These are phyloP conservation scores for Daldinia vernicosa DNA, from an alignment of 495 filamentous ascomycete species.

Conservation along the genomic window DNA sequence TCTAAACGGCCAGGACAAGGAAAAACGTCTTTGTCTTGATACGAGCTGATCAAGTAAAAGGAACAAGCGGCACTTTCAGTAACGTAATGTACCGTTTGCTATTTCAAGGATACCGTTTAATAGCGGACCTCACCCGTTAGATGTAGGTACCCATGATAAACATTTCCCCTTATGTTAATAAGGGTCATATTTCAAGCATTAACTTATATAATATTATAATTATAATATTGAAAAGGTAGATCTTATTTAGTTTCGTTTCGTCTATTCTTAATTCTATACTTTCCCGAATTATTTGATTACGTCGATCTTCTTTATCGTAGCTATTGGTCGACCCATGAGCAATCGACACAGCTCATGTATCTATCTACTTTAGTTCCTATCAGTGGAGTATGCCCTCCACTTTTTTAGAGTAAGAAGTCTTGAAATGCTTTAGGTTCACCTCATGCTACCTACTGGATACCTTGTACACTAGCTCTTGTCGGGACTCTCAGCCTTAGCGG, in stretches of 20 bases:
- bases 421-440: no score
- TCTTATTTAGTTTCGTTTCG: no score
- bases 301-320: no score
- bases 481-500: slow-evolving; percentile 43
- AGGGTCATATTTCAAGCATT: neutral
- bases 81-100: neutral
- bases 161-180: neutral
- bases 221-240: no score
- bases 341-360: no score
- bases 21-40: slow-evolving; percentile 27
- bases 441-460: no score
- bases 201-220: no score
- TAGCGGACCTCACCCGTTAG: neutral
- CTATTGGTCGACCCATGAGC: no score
- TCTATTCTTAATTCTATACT: no score
- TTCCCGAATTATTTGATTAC: no score
- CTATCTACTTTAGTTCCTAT: no score
- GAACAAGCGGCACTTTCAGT: slow-evolving; percentile 4
- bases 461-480: slow-evolving; percentile 12
- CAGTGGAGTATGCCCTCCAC: neutral
- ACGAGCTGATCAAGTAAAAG: slow-evolving; percentile 17
- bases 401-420: no score
- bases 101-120: neutral
- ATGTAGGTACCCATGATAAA: neutral
- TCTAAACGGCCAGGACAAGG: slow-evolving; percentile 23